phyloP scores from a whole-genome alignment of 768 basidiomycete species.

The Dentipellis sp. region DNA sequence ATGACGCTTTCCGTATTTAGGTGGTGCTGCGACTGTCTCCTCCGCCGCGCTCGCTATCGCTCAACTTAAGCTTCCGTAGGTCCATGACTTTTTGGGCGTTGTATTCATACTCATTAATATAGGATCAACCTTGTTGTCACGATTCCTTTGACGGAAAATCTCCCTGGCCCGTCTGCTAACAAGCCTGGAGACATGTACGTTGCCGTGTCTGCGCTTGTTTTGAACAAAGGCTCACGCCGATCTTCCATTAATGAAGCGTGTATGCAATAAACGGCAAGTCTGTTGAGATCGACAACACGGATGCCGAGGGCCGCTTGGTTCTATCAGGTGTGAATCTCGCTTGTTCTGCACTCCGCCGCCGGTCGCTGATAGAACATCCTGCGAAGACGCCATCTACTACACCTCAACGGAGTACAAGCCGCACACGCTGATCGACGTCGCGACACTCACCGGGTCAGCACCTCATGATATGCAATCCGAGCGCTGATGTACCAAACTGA shows the following conservation, averaged over 20 bases:
- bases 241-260: constrained; percentile 31
- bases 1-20: constrained; percentile 21
- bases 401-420: constrained; percentile 69
- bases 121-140: constrained; percentile 70
- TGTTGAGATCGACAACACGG: constrained; percentile 82
- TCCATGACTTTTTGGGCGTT: constrained; percentile 6
- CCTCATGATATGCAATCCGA: too few species aligned
- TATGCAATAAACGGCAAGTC: constrained; percentile 88
- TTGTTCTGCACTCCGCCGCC: too few species aligned
- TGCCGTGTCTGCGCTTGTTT: too few species aligned
- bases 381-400: constrained; percentile 75
- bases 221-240: not conserved
- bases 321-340: constrained; percentile 37
- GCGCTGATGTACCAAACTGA: not conserved
- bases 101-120: not conserved
- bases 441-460: constrained; percentile 18
- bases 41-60: constrained; percentile 71
- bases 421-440: constrained; percentile 78
- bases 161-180: constrained; percentile 58
- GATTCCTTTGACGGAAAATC: constrained; percentile 76
- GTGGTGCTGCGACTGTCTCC: constrained; percentile 74
- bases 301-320: constrained; percentile 73
- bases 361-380: not conserved
- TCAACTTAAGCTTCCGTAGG: constrained; percentile 71
- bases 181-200: constrained; percentile 82